These are phyloP conservation scores for Arabidopsis arenosa DNA, from an alignment of 345 rosid genomes.

Conservation along the genomic window DNA sequence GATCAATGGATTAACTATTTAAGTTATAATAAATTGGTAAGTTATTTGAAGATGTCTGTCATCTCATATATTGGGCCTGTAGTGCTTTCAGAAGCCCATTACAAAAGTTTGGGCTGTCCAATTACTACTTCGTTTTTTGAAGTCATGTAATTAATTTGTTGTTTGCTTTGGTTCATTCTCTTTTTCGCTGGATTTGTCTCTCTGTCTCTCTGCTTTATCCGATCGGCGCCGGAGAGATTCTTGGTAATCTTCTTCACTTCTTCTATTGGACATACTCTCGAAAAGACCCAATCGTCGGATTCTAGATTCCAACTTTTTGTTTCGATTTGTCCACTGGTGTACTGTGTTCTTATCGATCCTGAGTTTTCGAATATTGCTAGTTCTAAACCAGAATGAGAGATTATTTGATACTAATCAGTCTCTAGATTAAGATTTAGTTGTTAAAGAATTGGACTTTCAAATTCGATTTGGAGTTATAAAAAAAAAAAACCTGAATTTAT, in stretches of 20 bases:
- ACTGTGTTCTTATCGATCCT: neutral
- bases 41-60: no score
- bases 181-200: no score
- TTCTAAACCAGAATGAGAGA: no score
- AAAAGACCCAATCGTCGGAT: conserved; percentile 12
- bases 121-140: no score
- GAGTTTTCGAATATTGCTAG: no score
- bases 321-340: neutral
- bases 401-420: neutral
- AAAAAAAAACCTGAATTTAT: neutral
- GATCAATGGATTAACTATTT: no score
- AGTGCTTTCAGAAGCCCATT: neutral
- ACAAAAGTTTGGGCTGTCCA: neutral
- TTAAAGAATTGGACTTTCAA: neutral
- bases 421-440: neutral
- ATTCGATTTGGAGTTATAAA: neutral
- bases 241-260: conserved; percentile 37
- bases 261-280: neutral
- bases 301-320: conserved; percentile 13
- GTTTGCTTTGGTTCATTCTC: no score
- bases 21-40: no score
- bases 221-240: conserved; percentile 36
- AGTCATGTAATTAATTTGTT: neutral
- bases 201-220: conserved; percentile 30
- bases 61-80: neutral